A percentile compares a stretch with the other conserved stretches of the same genome.
Conservation (phyloP, 2,329 filamentous ascomycete genomes). For the Akanthomyces dipterigenus region DNA sequence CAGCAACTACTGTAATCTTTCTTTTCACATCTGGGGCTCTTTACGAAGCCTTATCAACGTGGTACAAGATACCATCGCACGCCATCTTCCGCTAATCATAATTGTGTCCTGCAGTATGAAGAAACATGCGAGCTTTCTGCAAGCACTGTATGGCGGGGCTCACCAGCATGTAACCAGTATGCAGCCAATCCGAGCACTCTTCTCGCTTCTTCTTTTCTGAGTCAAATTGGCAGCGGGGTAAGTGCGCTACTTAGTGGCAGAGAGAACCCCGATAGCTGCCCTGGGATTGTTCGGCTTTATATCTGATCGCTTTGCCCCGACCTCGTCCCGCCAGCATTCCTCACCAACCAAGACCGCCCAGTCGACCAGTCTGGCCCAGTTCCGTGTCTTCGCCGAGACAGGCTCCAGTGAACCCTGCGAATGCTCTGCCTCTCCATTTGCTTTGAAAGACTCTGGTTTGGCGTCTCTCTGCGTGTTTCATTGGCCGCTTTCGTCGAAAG, state of each 20-base stretch:
- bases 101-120: neutral
- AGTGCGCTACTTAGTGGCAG: too few relatives aligned
- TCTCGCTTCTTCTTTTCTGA: neutral
- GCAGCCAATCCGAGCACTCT: neutral
- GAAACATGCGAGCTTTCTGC: neutral
- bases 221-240: neutral
- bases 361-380: neutral
- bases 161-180: neutral
- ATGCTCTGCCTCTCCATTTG: neutral
- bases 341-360: neutral
- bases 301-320: neutral
- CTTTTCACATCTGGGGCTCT: neutral
- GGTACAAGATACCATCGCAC: neutral
- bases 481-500: too few relatives aligned
- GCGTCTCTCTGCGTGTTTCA: neutral
- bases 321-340: neutral
- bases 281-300: neutral
- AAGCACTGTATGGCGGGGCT: too few relatives aligned
- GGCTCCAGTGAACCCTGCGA: neutral
- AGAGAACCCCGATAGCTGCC: neutral
- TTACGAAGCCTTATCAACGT: neutral
- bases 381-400: neutral
- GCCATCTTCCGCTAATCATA: neutral
- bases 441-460: neutral
- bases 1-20: neutral